Evolutionary conservation across 805 yeast species (phyloP).

Genomic region (Wickerhamiella hasegawae): DNA sequence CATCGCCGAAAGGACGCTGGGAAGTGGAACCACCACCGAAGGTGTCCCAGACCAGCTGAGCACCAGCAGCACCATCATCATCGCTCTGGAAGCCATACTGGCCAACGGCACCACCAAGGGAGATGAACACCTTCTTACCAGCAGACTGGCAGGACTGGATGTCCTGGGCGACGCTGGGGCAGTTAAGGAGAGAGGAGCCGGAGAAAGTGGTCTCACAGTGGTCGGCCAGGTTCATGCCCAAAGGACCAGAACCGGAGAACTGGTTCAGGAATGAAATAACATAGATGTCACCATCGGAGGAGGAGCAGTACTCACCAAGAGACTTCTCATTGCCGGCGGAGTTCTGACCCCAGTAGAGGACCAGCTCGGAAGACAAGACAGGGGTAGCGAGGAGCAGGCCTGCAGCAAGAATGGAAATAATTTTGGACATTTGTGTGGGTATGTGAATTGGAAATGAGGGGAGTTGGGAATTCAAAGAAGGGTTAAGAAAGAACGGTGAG

Average conservation of each 20-base stretch:
- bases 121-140: slow-evolving; percentile 60
- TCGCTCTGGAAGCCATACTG: slow-evolving; percentile 34
- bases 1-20: slow-evolving; percentile 32
- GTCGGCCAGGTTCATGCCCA: slow-evolving; percentile 38
- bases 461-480: too few relatives aligned
- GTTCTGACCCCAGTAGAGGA: slow-evolving; percentile 78
- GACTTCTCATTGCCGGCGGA: slow-evolving; percentile 40
- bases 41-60: slow-evolving; percentile 27
- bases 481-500: too few relatives aligned
- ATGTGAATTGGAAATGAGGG: too few relatives aligned
- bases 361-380: slow-evolving; percentile 23
- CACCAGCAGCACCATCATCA: slow-evolving; percentile 31
- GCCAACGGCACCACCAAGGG: slow-evolving; percentile 42
- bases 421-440: background rate
- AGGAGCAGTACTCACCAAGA: slow-evolving; percentile 44
- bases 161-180: slow-evolving; percentile 36
- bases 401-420: background rate
- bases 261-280: slow-evolving; percentile 47
- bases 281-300: slow-evolving; percentile 48
- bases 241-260: slow-evolving; percentile 32
- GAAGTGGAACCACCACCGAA: slow-evolving; percentile 26
- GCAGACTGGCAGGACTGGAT: slow-evolving; percentile 53
- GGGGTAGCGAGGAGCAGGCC: background rate
- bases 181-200: slow-evolving; percentile 27
- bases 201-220: slow-evolving; percentile 24